Percentiles rank a stretch among this genome's conserved stretches.
Evolutionary conservation across 2,329 filamentous ascomycete species (phyloP).

Genomic region (Trichoderma koningiopsis): DNA sequence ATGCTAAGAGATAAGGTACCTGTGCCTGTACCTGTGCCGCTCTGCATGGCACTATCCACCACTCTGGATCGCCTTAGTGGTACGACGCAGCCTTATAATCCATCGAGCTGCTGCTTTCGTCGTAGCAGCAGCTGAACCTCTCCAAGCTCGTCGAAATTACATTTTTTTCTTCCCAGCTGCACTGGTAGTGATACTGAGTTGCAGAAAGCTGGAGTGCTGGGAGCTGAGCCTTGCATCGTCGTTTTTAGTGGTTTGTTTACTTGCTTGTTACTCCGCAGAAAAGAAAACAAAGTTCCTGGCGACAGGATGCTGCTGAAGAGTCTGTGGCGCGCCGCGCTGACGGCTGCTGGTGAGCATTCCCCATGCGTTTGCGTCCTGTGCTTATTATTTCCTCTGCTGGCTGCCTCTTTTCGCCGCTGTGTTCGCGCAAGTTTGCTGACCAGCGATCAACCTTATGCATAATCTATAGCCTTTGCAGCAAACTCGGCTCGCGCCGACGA

Average conservation of each 20-base stretch:
- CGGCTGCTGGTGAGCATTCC: conserved; percentile 33
- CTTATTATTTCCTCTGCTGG: neutral
- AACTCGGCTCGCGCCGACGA: conserved; percentile 32
- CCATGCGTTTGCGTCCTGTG: neutral
- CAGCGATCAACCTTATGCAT: neutral
- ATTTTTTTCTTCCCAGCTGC: neutral
- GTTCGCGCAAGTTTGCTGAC: neutral
- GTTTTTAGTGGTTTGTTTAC: neutral
- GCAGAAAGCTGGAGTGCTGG: neutral
- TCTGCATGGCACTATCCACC: neutral
- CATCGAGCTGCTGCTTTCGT: neutral
- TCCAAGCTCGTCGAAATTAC: conserved; percentile 4
- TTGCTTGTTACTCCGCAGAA: neutral
- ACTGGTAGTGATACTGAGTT: neutral
- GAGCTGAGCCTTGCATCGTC: neutral
- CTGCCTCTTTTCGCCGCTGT: neutral
- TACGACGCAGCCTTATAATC: neutral
- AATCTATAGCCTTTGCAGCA: conserved; percentile 31
- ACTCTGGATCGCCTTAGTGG: neutral
- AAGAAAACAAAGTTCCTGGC: neutral
- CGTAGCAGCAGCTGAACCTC: neutral
- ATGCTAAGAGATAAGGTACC: neutral
- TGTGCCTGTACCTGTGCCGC: neutral
- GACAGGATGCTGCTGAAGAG: conserved; percentile 37
- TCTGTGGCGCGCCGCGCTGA: conserved; percentile 36